phyloP scores from a whole-genome alignment of 2,329 filamentous ascomycete genomes.

The Curvularia sp. region DNA sequence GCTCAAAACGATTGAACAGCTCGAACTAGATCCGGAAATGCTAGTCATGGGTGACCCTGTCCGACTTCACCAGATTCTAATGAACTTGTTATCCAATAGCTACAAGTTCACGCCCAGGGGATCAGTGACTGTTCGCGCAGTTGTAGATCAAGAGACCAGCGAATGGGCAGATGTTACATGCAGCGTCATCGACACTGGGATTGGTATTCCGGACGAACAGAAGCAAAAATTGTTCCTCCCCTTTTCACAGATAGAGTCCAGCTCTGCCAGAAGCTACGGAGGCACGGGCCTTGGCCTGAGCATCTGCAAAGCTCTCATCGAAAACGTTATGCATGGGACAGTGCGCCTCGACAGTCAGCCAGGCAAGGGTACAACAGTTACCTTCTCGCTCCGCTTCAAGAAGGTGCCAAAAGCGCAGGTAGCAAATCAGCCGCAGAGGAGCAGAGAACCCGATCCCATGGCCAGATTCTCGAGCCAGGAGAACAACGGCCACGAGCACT shows the following conservation, averaged over 20 bases:
- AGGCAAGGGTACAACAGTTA: constrained; percentile 72
- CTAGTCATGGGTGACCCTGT: constrained; percentile 61
- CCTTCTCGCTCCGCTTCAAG: constrained; percentile 84
- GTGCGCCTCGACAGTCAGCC: constrained; percentile 83
- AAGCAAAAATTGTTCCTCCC: constrained; percentile 87
- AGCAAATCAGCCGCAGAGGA: constrained; percentile 43
- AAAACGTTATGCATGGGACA: constrained; percentile 86
- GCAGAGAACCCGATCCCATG: constrained; percentile 61
- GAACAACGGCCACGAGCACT: constrained; percentile 53
- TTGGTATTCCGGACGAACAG: constrained; percentile 84
- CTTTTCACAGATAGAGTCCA: constrained; percentile 91
- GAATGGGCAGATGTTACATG: constrained; percentile 78
- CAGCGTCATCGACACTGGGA: constrained; percentile 88
- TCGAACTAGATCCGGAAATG: constrained; percentile 62
- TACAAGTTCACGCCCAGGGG: constrained; percentile 92
- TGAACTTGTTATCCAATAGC: constrained; percentile 89
- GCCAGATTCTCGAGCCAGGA: constrained; percentile 61
- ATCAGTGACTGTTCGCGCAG: constrained; percentile 81
- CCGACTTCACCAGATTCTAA: constrained; percentile 61
- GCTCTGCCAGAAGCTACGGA: constrained; percentile 88
- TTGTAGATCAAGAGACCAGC: constrained; percentile 72
- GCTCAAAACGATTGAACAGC: constrained; percentile 63
- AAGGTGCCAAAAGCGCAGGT: constrained; percentile 74
- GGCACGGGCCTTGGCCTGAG: constrained; percentile 89
- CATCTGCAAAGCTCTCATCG: constrained; percentile 93